Percentiles rank a stretch among this genome's conserved stretches.
Evolutionary conservation across 495 filamentous ascomycete genomes (phyloP).

Genomic region (Tuber magnatum): DNA sequence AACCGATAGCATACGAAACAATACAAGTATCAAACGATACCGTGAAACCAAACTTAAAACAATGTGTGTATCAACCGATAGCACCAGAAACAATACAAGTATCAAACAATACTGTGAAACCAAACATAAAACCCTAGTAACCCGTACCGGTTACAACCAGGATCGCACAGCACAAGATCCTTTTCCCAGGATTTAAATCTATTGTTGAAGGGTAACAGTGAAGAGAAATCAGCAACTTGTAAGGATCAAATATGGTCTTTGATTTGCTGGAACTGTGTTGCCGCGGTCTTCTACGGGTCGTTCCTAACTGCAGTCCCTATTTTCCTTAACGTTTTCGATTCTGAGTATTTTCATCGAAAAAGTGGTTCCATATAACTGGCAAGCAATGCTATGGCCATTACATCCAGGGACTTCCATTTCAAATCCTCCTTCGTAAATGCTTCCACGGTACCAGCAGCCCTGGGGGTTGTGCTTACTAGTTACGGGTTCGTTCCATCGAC

Average conservation of each 20-base stretch:
- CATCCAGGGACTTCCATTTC: neutral
- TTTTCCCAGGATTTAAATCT: too few relatives aligned
- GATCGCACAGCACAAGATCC: too few relatives aligned
- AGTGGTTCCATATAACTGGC: neutral
- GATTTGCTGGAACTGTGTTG: neutral
- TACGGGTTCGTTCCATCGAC: neutral
- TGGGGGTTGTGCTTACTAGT: neutral
- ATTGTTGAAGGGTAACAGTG: too few relatives aligned
- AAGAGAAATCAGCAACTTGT: neutral
- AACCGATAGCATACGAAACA: too few relatives aligned
- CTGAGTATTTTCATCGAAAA: neutral
- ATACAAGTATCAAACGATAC: too few relatives aligned
- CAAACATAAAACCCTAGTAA: too few relatives aligned
- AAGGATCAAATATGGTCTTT: neutral
- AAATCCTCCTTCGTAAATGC: neutral
- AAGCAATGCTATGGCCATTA: neutral
- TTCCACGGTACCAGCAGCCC: neutral
- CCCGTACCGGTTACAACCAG: too few relatives aligned
- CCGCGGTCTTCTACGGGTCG: neutral
- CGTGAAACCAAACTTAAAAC: too few relatives aligned
- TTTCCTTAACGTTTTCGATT: fast-evolving
- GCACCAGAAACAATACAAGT: too few relatives aligned
- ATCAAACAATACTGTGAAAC: too few relatives aligned
- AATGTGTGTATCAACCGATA: too few relatives aligned
- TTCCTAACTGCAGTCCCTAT: neutral